Base-by-base conservation (phyloP, 495 filamentous ascomycete genomes). In the Hyaloscypha hepaticicola region DNA sequence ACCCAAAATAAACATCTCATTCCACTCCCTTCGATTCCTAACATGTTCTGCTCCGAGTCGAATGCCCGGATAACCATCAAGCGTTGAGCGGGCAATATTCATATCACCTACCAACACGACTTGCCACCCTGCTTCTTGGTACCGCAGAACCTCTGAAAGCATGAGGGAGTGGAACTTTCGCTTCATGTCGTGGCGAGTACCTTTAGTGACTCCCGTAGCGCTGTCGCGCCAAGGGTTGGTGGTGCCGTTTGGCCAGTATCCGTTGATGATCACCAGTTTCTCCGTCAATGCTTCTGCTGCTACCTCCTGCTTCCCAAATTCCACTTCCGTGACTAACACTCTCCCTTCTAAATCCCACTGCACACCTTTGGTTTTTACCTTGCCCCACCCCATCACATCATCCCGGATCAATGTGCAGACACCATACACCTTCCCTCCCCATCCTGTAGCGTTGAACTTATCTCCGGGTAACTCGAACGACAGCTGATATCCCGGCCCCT, bases 181-280 rank as follows among this genome's bases (percentile, higher is more conserved):
- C 67, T 85, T 84, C n/a, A 73, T 67, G 55, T 80, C 77, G 68
- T 85, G 82, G 1, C 83, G 68, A 0, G 78, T 79, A 0, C 80
- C 78, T 28, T 61, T 26, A 0, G 76, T 67, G n/a, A 60, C 59
- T 11, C 83, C 83, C 0, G 75, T 79, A 0, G 28, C 5, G 0
- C 79, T 74, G 21, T 69, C 66, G 11, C 74, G 73, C 69, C 83
- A 83, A 7, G 78, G 73, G 49, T 75, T 73, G 1, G 73, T 64
- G 2, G 83, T 85, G 21, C 83, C 83, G 65, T 84, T 85, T 33
- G 81, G 75, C 45, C 79, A 80, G 69, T 85, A 85, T 60, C 83
- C 69, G 61, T 83, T 82, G 48, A 80, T 67, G 12, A 85, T 61
- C 0, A 76, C 73, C 0, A 81, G 50, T 0, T 74, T 72, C 25